Conservation (phyloP, 768 basidiomycete genomes). For the Leccinum arenicola region DNA sequence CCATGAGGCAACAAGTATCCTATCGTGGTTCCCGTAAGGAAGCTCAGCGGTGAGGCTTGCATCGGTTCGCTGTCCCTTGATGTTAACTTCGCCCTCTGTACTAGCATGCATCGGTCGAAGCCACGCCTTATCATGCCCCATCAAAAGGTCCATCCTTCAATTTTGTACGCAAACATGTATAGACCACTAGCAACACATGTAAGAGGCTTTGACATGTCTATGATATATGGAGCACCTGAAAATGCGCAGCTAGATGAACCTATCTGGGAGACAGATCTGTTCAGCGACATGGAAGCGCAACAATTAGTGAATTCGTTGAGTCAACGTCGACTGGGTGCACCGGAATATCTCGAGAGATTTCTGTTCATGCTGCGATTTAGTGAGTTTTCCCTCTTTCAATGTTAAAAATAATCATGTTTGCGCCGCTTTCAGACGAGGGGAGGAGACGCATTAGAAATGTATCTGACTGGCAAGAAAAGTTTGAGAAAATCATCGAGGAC, state of each 20-base stretch:
- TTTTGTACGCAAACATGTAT: neutral
- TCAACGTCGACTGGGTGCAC: neutral
- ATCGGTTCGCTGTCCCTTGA: no score
- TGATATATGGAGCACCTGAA: neutral
- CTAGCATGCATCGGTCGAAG: slow-evolving; percentile 3
- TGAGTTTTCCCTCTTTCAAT: neutral
- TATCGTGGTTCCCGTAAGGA: no score
- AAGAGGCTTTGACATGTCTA: neutral
- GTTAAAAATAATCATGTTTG: neutral
- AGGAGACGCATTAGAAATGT: slow-evolving; percentile 15
- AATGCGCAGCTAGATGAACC: neutral
- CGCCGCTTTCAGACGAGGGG: slow-evolving; percentile 12
- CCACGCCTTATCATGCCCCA: slow-evolving; percentile 8
- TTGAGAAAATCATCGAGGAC: slow-evolving; percentile 7
- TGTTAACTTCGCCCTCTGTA: neutral
- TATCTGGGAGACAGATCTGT: slow-evolving; percentile 14
- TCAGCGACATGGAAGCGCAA: slow-evolving; percentile 5
- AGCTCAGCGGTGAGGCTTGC: no score
- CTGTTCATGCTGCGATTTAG: slow-evolving; percentile 12
- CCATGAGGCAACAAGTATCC: no score
- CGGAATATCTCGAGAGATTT: slow-evolving; percentile 9
- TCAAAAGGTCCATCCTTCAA: neutral
- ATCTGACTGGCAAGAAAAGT: slow-evolving; percentile 5
- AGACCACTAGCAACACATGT: neutral
- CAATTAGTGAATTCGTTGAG: slow-evolving; percentile 2